phyloP scores from a whole-genome alignment of 2,329 filamentous ascomycete species.

The Chaetomiaceae sp. region DNA sequence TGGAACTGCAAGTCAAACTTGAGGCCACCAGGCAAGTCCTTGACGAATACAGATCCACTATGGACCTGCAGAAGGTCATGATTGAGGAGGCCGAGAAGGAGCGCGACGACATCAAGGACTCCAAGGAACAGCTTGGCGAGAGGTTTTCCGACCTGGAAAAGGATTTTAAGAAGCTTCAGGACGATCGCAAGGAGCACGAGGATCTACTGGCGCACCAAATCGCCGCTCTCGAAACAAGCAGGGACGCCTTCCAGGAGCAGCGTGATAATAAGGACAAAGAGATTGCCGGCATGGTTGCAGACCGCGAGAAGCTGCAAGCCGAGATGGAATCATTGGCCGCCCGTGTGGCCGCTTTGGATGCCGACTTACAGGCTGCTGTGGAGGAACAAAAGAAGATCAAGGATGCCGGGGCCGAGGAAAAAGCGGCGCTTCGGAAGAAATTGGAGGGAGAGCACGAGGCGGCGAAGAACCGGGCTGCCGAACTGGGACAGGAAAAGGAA shows the following conservation, averaged over 20 bases:
- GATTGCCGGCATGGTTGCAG: conserved; percentile 20
- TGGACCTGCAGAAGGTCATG: conserved; percentile 34
- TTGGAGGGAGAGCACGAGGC: conserved; percentile 23
- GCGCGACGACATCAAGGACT: conserved; percentile 31
- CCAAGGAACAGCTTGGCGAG: conserved; percentile 23
- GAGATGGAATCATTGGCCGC: conserved; percentile 11
- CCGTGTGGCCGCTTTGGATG: conserved; percentile 15
- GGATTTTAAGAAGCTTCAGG: conserved; percentile 20
- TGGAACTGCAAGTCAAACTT: conserved; percentile 29
- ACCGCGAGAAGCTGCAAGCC: conserved; percentile 19
- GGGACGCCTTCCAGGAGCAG: conserved; percentile 25
- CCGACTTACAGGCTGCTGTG: conserved; percentile 20
- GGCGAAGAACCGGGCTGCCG: conserved; percentile 3
- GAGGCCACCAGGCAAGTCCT: conserved; percentile 30
- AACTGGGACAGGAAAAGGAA: conserved; percentile 28
- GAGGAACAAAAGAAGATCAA: conserved; percentile 25
- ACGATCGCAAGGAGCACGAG: conserved; percentile 24
- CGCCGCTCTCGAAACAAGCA: conserved; percentile 22
- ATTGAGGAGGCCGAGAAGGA: conserved; percentile 36
- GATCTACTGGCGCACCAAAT: conserved; percentile 23
- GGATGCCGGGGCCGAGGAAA: conserved; percentile 26
- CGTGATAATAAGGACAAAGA: conserved; percentile 26
- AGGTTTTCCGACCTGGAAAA: conserved; percentile 17
- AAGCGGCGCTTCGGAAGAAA: conserved; percentile 25
- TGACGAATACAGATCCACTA: conserved; percentile 35